phyloP scores from a whole-genome alignment of 2,329 filamentous ascomycete species.

The Trichophyton schoenleinii region DNA sequence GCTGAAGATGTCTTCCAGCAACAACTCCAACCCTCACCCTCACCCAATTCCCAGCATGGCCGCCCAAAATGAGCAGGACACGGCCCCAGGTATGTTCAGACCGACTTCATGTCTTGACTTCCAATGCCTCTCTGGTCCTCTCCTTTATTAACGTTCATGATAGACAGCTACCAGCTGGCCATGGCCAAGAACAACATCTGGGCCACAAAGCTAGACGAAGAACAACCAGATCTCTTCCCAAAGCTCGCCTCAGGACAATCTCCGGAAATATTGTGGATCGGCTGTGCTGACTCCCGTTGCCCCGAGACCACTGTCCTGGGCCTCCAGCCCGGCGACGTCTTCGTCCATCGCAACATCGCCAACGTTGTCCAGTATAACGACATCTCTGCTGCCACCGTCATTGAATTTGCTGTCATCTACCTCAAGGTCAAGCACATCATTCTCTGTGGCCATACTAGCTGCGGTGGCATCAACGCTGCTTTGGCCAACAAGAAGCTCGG shows the following conservation, averaged over 20 bases:
- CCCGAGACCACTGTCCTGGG: constrained; percentile 72
- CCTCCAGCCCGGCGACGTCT: constrained; percentile 69
- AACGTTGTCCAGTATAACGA: constrained; percentile 67
- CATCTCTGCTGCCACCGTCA: constrained; percentile 60
- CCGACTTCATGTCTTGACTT: background rate
- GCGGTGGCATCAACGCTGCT: constrained; percentile 46
- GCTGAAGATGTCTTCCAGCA: background rate
- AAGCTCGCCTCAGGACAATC: constrained; percentile 55
- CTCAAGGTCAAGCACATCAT: constrained; percentile 55
- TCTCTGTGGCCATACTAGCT: constrained; percentile 49
- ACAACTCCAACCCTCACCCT: background rate
- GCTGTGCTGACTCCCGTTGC: constrained; percentile 74
- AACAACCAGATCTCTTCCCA: constrained; percentile 60
- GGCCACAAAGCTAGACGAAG: constrained; percentile 51
- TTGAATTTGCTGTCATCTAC: constrained; percentile 65
- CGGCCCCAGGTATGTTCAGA: background rate
- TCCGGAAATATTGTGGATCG: constrained; percentile 59
- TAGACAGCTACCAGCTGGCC: constrained; percentile 50
- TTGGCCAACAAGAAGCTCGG: constrained; percentile 47
- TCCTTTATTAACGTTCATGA: constrained; percentile 15
- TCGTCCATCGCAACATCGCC: constrained; percentile 83
- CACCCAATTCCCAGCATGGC: constrained; percentile 6
- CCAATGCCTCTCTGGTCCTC: background rate
- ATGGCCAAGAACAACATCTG: constrained; percentile 59
- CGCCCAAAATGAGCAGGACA: background rate